Evolutionary conservation across 495 filamentous ascomycete species (phyloP), one percentile per base, ranked within the genome.

Genomic region (Pyrenopolyporus hunteri): DNA sequence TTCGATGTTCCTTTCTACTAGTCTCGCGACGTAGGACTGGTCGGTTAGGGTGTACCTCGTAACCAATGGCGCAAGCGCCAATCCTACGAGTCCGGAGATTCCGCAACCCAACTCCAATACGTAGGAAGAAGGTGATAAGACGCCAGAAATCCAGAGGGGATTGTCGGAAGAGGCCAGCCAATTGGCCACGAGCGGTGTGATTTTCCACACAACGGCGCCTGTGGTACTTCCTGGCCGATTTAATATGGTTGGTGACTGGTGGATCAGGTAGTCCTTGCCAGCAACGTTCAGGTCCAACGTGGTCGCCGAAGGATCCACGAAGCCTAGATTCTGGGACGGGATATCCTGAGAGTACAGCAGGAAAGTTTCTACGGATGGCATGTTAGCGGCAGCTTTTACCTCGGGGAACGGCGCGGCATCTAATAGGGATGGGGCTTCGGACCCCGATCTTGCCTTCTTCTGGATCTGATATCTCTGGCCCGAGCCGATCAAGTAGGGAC

Each of bases 21-120:
- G 75, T 54, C 84, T 87, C 20, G 87, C 76, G 0, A 95, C 89
- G 70, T 97, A 97, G 44, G 85, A 79, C 67, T 97, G 93, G 70
- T 98, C 94, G 4, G 92, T 97, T 29, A 92, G 85, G 33, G 96
- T 75, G 60, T 93, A 96, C 52, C 77, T 78, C 4, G 74, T 54
- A 28, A 97, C 77, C 1, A 69, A 73, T 1, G 85, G 83, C 4
- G 85, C 81, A 16, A 96, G 70, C 2, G 83, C 66, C 32, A 92
- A 73, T 10, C 85, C 89, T 35, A 91, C 80, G 8, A 97, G 78
- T 35, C 85, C 88, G 6, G 92, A 89, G 60, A 93, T 88, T 49
- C 94, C 94, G 67, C 89, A 91, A 25, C 94, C 94, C 2, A 98
- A 84, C 67, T 98, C 93, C 50, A 95, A 73, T 33, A 92, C 80